phyloP scores from a whole-genome alignment of 2,329 filamentous ascomycete species.

The Ilyonectria mors-panacis region DNA sequence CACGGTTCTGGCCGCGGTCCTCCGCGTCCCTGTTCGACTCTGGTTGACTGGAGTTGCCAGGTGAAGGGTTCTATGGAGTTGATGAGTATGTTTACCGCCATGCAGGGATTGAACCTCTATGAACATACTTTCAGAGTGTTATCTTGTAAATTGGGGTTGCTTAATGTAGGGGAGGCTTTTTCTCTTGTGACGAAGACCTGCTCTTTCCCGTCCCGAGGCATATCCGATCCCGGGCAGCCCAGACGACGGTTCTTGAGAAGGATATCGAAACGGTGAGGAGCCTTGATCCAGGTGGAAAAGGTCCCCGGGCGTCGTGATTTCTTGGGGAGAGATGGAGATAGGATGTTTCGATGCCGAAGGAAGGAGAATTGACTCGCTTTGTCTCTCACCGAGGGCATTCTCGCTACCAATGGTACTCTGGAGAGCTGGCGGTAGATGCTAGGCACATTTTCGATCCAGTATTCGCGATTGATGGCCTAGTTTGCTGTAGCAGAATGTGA shows the following conservation, averaged over 20 bases:
- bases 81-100: too few species aligned
- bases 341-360: constrained; percentile 28
- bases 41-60: constrained; percentile 26
- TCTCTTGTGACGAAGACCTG: constrained; percentile 40
- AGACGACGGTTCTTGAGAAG: constrained; percentile 41
- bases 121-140: constrained; percentile 26
- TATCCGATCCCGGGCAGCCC: constrained; percentile 45
- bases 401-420: constrained; percentile 45
- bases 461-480: neutral
- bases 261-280: constrained; percentile 32
- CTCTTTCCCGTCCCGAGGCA: constrained; percentile 46
- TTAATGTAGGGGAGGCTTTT: constrained; percentile 39
- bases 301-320: constrained; percentile 23
- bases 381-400: constrained; percentile 49
- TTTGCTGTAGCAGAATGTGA: neutral
- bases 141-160: constrained; percentile 24
- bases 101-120: neutral
- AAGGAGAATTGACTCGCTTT: constrained; percentile 46
- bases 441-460: constrained; percentile 35
- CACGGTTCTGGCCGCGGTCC: constrained; percentile 43
- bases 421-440: constrained; percentile 28
- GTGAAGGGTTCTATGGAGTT: constrained; percentile 18
- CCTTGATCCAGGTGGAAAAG: constrained; percentile 29
- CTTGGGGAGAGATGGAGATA: constrained; percentile 18
- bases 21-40: constrained; percentile 40